Evolutionary conservation across 352 stramenopile species (phyloP), one percentile per base, ranked within the genome.

Genomic region (Globisporangium nodosum): DNA sequence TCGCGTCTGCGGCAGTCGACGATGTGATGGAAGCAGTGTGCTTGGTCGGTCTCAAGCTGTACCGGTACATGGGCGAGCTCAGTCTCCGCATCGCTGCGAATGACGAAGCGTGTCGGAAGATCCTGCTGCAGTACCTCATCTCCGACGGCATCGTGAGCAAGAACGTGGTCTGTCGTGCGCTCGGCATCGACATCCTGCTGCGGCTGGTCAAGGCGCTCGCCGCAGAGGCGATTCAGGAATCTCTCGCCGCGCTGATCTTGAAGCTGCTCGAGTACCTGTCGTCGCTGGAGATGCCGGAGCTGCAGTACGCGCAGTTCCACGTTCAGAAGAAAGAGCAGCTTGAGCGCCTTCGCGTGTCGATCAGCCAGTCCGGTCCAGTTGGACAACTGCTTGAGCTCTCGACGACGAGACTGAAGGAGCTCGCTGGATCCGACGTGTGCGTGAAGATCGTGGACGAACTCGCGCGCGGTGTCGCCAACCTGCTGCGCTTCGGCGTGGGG

Each of bases 291-390:
- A 86, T 93, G 78, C 81, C 84, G 0, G 79, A 90, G 58, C 66
- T 93, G 0, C 84, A 93, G 63, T 93, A 93, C 53, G 84, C 84
- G 4, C 84, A 93, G 63, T 93, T 93, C 54, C 84, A 93, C 45
- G 84, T 93, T 35, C 68, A 90, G 55, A 87, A 93, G 64, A 93
- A 93, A 60, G 79, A 89, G 33, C 73, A 93, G 52, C 64, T 93
- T 16, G 84, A 93, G 55, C 76, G 81, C 6, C 56, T 91, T n/a
- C 79, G 84, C 50, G 76, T 93, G 8, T 88, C 76, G 5, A 72
- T 93, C 21, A 93, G 84, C 42, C 79, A 91, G 51, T 68, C 79
- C 13, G 81, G 81, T 33, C 84, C 84, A 31, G 81, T 93, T 12
- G 84, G 84, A 5, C 81, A 90, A 58, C 64, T 93, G 16, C 54